These are phyloP conservation scores for Crithidia brevicula DNA, from an alignment of 208 protist genomes.

Conservation along the genomic window DNA sequence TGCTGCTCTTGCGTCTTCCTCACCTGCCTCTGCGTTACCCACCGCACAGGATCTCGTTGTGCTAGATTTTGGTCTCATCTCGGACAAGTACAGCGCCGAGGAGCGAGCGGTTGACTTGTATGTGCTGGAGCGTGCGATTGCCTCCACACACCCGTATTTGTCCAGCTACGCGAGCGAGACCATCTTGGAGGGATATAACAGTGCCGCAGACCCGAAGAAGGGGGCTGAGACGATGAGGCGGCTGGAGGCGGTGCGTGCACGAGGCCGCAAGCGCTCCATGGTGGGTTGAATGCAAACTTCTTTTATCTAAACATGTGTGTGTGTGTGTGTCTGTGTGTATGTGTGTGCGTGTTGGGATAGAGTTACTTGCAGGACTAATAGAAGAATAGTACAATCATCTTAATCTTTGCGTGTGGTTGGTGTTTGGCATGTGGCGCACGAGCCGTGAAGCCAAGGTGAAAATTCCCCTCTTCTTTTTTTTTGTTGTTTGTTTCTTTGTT, in stretches of 20 bases:
- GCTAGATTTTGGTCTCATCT: slow-evolving; percentile 98
- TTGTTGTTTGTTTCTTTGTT: too few relatives aligned
- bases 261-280: slow-evolving; percentile 92
- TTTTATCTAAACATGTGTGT: not conserved
- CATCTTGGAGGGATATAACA: slow-evolving; percentile 68
- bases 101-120: slow-evolving; percentile 99
- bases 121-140: slow-evolving; percentile 97
- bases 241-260: slow-evolving; percentile 78
- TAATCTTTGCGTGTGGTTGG: too few relatives aligned
- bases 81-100: slow-evolving; percentile 85
- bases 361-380: too few relatives aligned
- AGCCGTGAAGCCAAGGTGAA: too few relatives aligned
- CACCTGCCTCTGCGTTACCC: not conserved
- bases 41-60: slow-evolving; percentile 70
- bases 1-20: not conserved
- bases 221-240: slow-evolving; percentile 51
- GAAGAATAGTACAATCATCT: too few relatives aligned
- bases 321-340: too few relatives aligned
- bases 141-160: slow-evolving; percentile 93
- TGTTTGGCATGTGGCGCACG: too few relatives aligned
- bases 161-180: slow-evolving; percentile 25
- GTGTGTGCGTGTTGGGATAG: too few relatives aligned
- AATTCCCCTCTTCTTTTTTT: too few relatives aligned
- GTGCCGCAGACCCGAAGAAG: slow-evolving; percentile 53
- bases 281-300: slow-evolving; percentile 51